phyloP scores from a whole-genome alignment of 228 moss, liverwort and hornwort genomes.

The Sphagnum magellanicum region DNA sequence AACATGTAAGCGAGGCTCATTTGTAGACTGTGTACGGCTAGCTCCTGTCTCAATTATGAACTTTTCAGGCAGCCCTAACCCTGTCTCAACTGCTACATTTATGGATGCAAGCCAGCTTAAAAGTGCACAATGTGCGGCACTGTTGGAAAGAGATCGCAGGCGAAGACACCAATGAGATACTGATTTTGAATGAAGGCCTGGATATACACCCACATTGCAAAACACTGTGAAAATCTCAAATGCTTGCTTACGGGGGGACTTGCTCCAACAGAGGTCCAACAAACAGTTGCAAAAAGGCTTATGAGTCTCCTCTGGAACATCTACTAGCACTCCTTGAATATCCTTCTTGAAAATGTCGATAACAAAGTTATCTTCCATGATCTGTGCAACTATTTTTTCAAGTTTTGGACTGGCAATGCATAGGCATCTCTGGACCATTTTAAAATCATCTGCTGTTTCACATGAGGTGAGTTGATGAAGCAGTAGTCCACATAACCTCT shows the following conservation, averaged over 20 bases:
- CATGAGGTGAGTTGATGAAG: conserved; percentile 61
- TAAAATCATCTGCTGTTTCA: conserved; percentile 43
- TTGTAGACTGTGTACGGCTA: conserved; percentile 47
- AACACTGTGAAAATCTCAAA: conserved; percentile 43
- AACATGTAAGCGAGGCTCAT: conserved; percentile 57
- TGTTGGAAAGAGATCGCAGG: conserved; percentile 75
- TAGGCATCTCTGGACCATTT: conserved; percentile 46
- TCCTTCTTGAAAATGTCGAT: conserved; percentile 22
- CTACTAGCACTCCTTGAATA: conserved; percentile 32
- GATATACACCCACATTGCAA: conserved; percentile 53
- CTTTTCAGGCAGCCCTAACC: conserved; percentile 50
- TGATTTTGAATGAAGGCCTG: conserved; percentile 66
- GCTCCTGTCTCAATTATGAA: conserved; percentile 83
- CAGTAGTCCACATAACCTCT: conserved; percentile 69
- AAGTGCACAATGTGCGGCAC: conserved; percentile 80
- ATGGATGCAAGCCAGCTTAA: conserved; percentile 61
- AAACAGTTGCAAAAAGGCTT: conserved; percentile 83
- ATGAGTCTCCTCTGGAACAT: conserved; percentile 41
- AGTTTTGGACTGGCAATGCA: conserved; percentile 31
- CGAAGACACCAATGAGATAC: conserved; percentile 63
- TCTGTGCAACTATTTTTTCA: conserved; percentile 34
- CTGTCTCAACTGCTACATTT: conserved; percentile 30
- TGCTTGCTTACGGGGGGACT: conserved; percentile 51
- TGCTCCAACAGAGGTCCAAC: conserved; percentile 65
- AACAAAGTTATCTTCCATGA: conserved; percentile 31